These are phyloP conservation scores for Obelidium mucronatum DNA, from an alignment of 192 early-diverging fungal species.

Conservation along the genomic window DNA sequence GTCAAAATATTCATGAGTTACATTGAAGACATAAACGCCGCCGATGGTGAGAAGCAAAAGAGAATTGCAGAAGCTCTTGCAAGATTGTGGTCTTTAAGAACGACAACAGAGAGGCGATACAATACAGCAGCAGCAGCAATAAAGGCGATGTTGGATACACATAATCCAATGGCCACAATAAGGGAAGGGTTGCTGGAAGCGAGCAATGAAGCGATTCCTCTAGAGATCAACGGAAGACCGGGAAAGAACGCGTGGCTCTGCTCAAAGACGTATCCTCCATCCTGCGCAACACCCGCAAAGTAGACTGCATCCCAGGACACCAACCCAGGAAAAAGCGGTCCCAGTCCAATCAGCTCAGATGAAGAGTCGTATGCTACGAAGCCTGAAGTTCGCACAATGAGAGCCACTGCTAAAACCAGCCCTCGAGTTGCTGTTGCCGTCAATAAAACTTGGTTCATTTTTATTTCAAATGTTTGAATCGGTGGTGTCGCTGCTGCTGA, in stretches of 20 bases:
- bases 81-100: conserved; percentile 58
- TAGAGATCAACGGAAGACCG: conserved; percentile 71
- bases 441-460: no score
- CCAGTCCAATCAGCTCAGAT: background rate
- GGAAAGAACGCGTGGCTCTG: conserved; percentile 93
- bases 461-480: conserved; percentile 52
- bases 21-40: conserved; percentile 72
- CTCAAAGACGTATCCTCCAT: conserved; percentile 79
- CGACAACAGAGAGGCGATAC: conserved; percentile 61
- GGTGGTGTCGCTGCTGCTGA: conserved; percentile 50
- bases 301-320: conserved; percentile 90
- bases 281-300: conserved; percentile 75
- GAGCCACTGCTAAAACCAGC: background rate
- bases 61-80: conserved; percentile 73
- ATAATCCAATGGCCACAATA: conserved; percentile 54
- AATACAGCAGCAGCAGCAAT: conserved; percentile 73
- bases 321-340: background rate
- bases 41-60: conserved; percentile 78
- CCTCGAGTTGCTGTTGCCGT: background rate
- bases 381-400: background rate
- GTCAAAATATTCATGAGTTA: background rate
- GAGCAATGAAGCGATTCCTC: conserved; percentile 44
- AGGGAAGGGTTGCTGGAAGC: background rate
- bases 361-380: conserved; percentile 14
- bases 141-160: conserved; percentile 82